phyloP scores from a whole-genome alignment of 176 grass and related monocot species.

The Saccharum officinarum region DNA sequence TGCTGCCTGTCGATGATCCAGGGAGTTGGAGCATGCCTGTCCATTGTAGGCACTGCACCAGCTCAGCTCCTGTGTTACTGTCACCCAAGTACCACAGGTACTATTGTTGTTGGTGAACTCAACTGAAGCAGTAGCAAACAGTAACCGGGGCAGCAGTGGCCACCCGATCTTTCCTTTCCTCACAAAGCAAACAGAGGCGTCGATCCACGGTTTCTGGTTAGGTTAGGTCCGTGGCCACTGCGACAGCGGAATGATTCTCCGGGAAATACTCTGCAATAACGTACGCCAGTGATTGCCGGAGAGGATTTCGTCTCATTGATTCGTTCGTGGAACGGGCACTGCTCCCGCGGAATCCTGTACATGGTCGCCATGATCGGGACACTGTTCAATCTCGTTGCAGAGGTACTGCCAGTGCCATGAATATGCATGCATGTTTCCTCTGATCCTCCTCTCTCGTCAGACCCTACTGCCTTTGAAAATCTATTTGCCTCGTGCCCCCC shows the following conservation, averaged over 20 bases:
- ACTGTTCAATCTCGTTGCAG: constrained; percentile 19
- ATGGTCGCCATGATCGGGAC: constrained; percentile 19
- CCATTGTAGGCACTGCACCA: neutral
- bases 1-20: neutral
- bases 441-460: neutral
- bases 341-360: constrained; percentile 25
- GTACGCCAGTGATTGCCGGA: neutral
- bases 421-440: neutral
- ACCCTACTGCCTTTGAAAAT: neutral
- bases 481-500: neutral
- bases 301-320: neutral
- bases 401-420: neutral
- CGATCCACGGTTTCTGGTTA: neutral
- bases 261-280: constrained; percentile 26
- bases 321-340: neutral
- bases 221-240: constrained; percentile 7
- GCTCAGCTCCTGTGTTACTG: constrained; percentile 19
- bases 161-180: too few species aligned
- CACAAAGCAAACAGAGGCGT: neutral
- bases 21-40: constrained; percentile 16
- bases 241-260: constrained; percentile 35
- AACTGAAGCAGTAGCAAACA: neutral
- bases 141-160: neutral
- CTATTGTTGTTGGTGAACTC: constrained; percentile 6
- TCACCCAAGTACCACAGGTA: neutral